Conservation (phyloP, 2,329 filamentous ascomycete genomes). For the Bertia moriformis region DNA sequence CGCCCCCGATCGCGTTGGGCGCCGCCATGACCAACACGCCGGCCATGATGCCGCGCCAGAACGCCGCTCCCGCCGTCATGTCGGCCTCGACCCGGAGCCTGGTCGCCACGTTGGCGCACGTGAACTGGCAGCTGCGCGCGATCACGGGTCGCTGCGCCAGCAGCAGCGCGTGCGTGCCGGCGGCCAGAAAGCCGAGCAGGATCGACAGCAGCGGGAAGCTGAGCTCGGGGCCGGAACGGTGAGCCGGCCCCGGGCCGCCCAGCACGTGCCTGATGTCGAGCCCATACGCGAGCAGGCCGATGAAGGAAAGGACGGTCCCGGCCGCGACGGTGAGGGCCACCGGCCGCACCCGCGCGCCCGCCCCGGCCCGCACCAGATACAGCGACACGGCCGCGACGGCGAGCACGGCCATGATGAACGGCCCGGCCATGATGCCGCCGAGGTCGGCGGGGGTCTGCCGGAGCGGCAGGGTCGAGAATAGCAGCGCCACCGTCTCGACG, state of each 20-base stretch:
- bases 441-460: constrained; percentile 20
- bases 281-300: constrained; percentile 28
- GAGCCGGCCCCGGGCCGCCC: constrained; percentile 17
- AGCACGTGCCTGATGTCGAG: constrained; percentile 25
- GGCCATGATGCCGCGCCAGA: constrained; percentile 22
- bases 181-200: constrained; percentile 29
- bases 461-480: constrained; percentile 29
- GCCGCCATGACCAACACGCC: constrained; percentile 27
- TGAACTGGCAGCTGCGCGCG: constrained; percentile 31
- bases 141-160: constrained; percentile 25
- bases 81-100: constrained; percentile 29
- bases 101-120: constrained; percentile 27
- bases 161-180: constrained; percentile 23
- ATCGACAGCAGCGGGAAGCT: constrained; percentile 26
- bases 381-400: constrained; percentile 9
- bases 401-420: constrained; percentile 23
- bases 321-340: constrained; percentile 13
- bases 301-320: constrained; percentile 22
- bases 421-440: constrained; percentile 27
- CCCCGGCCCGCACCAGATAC: neutral
- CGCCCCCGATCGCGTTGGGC: constrained; percentile 21
- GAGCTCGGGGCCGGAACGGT: constrained; percentile 8
- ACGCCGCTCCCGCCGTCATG: constrained; percentile 27
- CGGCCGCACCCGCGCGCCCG: neutral
- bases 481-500: constrained; percentile 25